Evolutionary conservation across 2,329 filamentous ascomycete species (phyloP).

Genomic region (Lojkania enalia): DNA sequence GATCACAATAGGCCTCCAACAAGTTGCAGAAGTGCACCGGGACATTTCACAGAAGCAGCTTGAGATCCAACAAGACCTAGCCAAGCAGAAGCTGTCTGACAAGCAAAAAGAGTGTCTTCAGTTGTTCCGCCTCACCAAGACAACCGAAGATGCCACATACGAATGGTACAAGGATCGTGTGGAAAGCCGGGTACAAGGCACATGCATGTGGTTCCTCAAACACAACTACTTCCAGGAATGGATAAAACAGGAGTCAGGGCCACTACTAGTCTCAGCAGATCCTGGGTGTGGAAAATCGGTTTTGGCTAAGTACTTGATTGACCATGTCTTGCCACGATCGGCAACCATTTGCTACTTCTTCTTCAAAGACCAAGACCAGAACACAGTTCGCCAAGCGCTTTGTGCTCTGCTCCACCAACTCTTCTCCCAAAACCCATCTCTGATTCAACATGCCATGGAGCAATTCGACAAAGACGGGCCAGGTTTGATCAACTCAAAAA

Average conservation of each 20-base stretch:
- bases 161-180: conserved; percentile 26
- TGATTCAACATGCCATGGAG: conserved; percentile 20
- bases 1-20: conserved; percentile 15
- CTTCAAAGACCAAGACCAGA: conserved; percentile 26
- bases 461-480: conserved; percentile 17
- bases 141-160: conserved; percentile 21
- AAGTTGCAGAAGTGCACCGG: conserved; percentile 10
- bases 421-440: conserved; percentile 17
- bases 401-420: conserved; percentile 27
- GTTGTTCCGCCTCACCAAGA: conserved; percentile 24
- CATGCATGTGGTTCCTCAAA: conserved; percentile 23
- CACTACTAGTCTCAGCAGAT: conserved; percentile 24
- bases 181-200: conserved; percentile 22
- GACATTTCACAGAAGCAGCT: conserved; percentile 16
- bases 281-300: conserved; percentile 29
- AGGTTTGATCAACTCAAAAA: conserved; percentile 19
- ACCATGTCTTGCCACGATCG: conserved; percentile 18
- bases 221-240: conserved; percentile 21
- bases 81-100: conserved; percentile 19
- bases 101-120: conserved; percentile 22
- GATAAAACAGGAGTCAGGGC: conserved; percentile 18
- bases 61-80: conserved; percentile 17
- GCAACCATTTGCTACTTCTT: conserved; percentile 28
- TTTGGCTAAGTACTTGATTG: conserved; percentile 22
- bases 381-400: conserved; percentile 22